Evolutionary conservation across 176 grass and related monocot genomes (phyloP), one percentile per base, ranked within the genome.

Genomic region (Carex scoparia): DNA sequence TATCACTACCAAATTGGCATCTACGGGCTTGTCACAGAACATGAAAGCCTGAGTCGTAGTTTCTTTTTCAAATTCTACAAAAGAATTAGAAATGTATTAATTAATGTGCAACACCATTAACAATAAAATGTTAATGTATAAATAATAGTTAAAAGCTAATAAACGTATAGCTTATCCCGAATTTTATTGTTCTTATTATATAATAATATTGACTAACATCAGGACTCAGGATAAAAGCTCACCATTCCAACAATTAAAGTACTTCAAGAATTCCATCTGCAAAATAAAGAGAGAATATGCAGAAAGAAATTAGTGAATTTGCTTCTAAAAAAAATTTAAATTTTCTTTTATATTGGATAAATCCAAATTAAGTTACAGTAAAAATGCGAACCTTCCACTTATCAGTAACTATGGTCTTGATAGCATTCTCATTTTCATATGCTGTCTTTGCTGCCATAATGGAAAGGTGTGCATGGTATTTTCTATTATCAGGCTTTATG

Each of bases 221-320:
- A 35, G 33, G 33, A 35, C 33, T 35, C 33, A 35, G 33, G 33
- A 35, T 1, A 35, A 35, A 2, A 35, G 33, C 33, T 35, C 46
- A 89, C 88, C 88, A 60, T 89, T 86, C 79, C 58, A 86, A 40
- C 67, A 89, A 79, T 79, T 75, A 32, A 83, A 89, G 69, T 59
- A 84, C 13, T 57, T 71, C 69, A 83, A 60, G 79, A 84, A 86
- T 51, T 78, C 56, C 88, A 89, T 89, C 84, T 89, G 84, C 66
- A 89, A 28, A 49, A 7, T 27, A 49, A 77, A 77, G 4, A 53
- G 49, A 53, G 23, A 76, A 32, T 49, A 30, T 15, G 1, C 55
- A 11, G 38, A 60, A 46, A 54, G 11, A 74, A 7, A 13, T 60
- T 62, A 67, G 4, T 13, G 2, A 53, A 48, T 72, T 81, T 60